These are phyloP conservation scores for Papilionanthe hybrid DNA, from an alignment of 116 monocot species.

Conservation along the genomic window DNA sequence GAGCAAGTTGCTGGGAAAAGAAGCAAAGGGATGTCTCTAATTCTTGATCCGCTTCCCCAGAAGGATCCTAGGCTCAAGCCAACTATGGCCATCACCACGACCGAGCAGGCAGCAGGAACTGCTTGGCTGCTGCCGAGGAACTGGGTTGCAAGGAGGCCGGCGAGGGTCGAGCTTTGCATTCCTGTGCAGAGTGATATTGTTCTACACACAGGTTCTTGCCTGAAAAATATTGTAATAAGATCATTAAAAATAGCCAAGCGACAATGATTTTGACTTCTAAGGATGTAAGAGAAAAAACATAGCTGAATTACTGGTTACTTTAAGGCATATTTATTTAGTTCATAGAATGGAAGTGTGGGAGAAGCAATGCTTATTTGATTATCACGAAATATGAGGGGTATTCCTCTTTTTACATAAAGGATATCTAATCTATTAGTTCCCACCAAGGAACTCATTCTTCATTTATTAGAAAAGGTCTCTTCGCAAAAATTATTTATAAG, in stretches of 20 bases:
- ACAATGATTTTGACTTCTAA: not conserved
- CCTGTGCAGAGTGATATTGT: slow-evolving; percentile 92
- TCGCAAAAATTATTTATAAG: too few species aligned
- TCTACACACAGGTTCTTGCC: slow-evolving; percentile 67
- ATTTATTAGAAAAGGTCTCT: too few species aligned
- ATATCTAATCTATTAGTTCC: too few species aligned
- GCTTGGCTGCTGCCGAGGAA: slow-evolving; percentile 89
- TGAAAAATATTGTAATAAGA: slow-evolving; percentile 7
- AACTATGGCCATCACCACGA: slow-evolving; percentile 84
- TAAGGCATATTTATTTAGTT: not conserved
- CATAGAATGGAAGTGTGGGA: not conserved
- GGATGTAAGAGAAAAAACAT: not conserved
- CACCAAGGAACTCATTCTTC: too few species aligned
- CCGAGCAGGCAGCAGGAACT: slow-evolving; percentile 92
- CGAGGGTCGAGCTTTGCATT: slow-evolving; percentile 97
- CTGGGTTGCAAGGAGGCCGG: slow-evolving; percentile 90
- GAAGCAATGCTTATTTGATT: not conserved
- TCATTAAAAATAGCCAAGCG: not conserved
- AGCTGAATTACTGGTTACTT: not conserved
- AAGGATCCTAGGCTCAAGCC: slow-evolving; percentile 85
- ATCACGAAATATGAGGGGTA: too few species aligned
- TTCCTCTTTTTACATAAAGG: too few species aligned
- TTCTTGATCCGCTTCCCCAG: slow-evolving; percentile 74
- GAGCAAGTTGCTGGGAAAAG: not conserved
- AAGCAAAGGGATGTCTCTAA: slow-evolving; percentile 49